Conservation (phyloP, 2,329 filamentous ascomycete genomes). For the Cordyceps militaris region DNA sequence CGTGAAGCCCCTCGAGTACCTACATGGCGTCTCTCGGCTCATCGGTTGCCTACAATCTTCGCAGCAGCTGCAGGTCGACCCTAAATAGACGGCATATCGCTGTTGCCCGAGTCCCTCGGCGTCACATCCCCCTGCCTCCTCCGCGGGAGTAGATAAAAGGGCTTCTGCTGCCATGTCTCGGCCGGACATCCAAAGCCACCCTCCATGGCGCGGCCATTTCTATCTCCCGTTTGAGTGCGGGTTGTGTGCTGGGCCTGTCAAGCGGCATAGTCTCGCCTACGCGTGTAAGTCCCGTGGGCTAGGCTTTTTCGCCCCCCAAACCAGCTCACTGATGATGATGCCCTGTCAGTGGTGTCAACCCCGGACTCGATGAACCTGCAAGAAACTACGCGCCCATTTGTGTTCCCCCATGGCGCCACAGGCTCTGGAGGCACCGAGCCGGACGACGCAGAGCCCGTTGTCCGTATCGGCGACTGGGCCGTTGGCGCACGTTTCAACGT, state of each 20-base stretch:
- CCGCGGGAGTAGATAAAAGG: background rate
- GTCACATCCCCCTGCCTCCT: background rate
- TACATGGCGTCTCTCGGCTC: background rate
- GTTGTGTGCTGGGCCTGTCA: background rate
- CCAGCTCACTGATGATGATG: background rate
- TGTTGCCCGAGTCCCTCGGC: background rate
- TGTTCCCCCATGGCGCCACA: background rate
- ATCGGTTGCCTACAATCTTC: background rate
- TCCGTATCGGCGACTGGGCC: background rate
- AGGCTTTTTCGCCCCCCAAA: background rate
- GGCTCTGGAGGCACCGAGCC: background rate
- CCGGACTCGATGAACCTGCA: background rate
- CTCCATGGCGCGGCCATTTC: constrained; percentile 24
- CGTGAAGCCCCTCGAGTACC: background rate
- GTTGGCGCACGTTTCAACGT: background rate
- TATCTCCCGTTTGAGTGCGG: constrained; percentile 1
- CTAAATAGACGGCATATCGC: background rate
- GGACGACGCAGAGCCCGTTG: background rate
- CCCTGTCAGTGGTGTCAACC: background rate
- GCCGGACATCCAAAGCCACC: constrained; percentile 44
- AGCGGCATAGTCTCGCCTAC: background rate
- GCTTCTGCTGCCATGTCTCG: constrained; percentile 19
- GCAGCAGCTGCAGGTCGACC: background rate
- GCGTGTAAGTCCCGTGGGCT: background rate
- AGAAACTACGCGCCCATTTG: background rate